Evolutionary conservation across 2,329 filamentous ascomycete genomes (phyloP), one percentile per base, ranked within the genome.

Genomic region (Exophiala xenobiotica): DNA sequence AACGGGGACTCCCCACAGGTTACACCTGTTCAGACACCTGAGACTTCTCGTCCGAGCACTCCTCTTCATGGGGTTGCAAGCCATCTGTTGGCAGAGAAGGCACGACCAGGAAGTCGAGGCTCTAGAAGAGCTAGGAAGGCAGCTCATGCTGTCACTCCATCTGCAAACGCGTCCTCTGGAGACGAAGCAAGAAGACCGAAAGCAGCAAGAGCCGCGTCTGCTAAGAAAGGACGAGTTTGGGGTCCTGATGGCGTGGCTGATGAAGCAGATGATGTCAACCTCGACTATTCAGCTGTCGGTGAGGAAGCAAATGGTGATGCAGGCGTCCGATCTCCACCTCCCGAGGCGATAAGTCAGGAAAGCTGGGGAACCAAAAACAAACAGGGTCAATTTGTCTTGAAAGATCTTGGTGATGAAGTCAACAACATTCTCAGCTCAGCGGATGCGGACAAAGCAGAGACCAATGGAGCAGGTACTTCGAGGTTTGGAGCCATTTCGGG

Each of bases 141-240:
- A 0, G 81, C 83, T 0, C 80, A 81, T 2, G 80, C 81, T 9
- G 78, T 74, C 3, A 35, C 31, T 14, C 18, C 31, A 6, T 81
- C 83, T 1, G 80, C 81, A 2, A 80, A 82, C 12, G 78, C 74
- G 6, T 95, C 90, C 0, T 96, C 90, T 0, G 90, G 91, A 1
- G 93, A 97, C 62, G 93, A 97, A 4, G 72, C 77, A 14, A 77
- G 79, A 59, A 84, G 82, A 63, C 70, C 68, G 39, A 88, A 83
- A 69, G 75, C 60, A 65, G 75, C 67, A 50, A 68, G 68, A 35
- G 67, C 76, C 20, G 70, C 70, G 6, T 24, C 38, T 46, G 83
- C 82, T 59, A 97, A 97, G 76, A 91, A 90, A 68, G 89, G 89
- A 63, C 83, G 93, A 57, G 90, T 87, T 66, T 99, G 93, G 93